phyloP scores from a whole-genome alignment of 2,329 filamentous ascomycete species.

The Hypoxylon sp. region DNA sequence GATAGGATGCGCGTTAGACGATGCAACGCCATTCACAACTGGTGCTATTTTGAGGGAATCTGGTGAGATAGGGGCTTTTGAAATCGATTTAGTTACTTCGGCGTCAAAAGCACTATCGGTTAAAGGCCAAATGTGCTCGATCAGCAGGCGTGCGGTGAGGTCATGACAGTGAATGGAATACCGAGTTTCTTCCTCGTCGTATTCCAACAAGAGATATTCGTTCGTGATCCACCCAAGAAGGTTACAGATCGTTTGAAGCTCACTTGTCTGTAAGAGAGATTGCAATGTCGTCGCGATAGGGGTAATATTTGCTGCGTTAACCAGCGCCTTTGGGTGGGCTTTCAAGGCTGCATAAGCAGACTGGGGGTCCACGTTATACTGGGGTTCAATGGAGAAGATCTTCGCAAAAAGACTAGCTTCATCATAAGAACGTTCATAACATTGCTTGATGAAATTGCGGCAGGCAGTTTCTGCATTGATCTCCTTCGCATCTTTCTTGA shows the following conservation, averaged over 20 bases:
- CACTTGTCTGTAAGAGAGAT: constrained; percentile 62
- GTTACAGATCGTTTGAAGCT: constrained; percentile 67
- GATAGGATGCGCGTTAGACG: constrained; percentile 71
- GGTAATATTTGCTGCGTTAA: constrained; percentile 68
- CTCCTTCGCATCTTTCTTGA: constrained; percentile 66
- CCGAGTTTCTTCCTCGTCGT: constrained; percentile 69
- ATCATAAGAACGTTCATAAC: constrained; percentile 70
- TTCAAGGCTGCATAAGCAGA: constrained; percentile 68
- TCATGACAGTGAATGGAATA: constrained; percentile 69
- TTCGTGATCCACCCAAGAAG: constrained; percentile 71
- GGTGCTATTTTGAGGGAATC: constrained; percentile 67
- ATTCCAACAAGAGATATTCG: constrained; percentile 70
- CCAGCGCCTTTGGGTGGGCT: constrained; percentile 64
- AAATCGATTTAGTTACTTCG: constrained; percentile 69
- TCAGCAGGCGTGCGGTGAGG: constrained; percentile 68
- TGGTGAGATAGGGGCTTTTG: constrained; percentile 63
- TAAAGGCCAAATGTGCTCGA: constrained; percentile 71
- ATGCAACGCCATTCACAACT: constrained; percentile 63
- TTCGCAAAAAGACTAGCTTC: constrained; percentile 68
- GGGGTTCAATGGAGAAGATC: constrained; percentile 69
- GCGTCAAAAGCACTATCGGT: constrained; percentile 68
- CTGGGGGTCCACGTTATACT: constrained; percentile 64
- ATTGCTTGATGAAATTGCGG: constrained; percentile 72
- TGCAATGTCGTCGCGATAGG: constrained; percentile 67
- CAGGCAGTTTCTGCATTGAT: constrained; percentile 68